phyloP scores from a whole-genome alignment of 108 stramenopile species.

The Nitzschia sp. region DNA sequence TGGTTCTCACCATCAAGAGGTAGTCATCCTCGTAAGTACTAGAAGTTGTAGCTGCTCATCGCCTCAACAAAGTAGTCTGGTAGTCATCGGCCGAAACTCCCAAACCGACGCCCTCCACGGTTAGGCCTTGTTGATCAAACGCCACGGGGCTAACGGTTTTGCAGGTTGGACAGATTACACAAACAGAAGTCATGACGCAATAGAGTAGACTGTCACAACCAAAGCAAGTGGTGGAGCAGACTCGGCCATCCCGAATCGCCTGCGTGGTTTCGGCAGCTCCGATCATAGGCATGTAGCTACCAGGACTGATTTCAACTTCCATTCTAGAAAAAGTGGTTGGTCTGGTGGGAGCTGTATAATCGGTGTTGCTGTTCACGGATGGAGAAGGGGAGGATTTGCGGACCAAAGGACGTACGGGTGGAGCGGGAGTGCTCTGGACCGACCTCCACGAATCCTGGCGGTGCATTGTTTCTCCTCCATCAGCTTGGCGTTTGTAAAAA shows the following conservation, averaged over 20 bases:
- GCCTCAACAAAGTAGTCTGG: background rate
- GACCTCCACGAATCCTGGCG: no score
- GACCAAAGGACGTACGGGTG: no score
- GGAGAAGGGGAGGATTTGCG: no score
- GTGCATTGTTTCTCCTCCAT: no score
- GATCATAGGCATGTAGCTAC: background rate
- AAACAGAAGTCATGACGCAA: background rate
- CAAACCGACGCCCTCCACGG: background rate
- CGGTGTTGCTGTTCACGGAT: no score
- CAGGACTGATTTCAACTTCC: constrained; percentile 1
- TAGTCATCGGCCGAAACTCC: background rate
- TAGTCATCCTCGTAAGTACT: no score
- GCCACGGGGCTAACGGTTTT: background rate
- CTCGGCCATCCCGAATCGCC: background rate
- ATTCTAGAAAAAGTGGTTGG: background rate
- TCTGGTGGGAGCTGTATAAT: no score
- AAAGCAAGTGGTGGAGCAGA: background rate
- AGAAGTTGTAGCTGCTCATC: background rate
- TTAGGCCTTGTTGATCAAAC: background rate
- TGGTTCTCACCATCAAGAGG: no score
- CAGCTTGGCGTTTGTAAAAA: no score
- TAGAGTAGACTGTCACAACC: background rate
- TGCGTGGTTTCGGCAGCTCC: background rate
- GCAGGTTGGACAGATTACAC: background rate
- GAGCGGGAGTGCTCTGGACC: no score